Conservation (phyloP, 2,329 filamentous ascomycete species). For the Parasarocladium wereldwijsianum region DNA sequence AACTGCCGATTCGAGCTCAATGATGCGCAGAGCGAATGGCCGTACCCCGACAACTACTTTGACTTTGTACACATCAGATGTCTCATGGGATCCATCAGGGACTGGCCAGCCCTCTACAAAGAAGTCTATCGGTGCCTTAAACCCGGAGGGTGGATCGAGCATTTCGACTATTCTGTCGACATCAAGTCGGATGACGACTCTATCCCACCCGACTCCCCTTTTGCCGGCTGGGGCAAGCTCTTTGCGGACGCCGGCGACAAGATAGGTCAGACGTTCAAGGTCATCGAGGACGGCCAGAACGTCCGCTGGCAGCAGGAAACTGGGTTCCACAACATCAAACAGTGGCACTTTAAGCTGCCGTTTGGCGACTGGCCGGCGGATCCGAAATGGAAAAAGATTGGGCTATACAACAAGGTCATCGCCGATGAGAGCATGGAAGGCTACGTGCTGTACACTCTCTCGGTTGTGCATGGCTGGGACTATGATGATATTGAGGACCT, state of each 20-base stretch:
- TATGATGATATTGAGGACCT: constrained; percentile 3
- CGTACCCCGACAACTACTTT: constrained; percentile 25
- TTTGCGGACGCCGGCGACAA: constrained; percentile 14
- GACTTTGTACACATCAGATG: constrained; percentile 45
- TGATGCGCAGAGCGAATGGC: constrained; percentile 26
- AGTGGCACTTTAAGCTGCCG: constrained; percentile 22
- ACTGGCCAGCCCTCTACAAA: constrained; percentile 39
- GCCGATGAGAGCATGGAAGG: constrained; percentile 3
- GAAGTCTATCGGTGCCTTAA: constrained; percentile 35
- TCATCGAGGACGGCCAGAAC: constrained; percentile 9
- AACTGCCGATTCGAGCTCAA: constrained; percentile 20
- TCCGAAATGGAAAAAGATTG: constrained; percentile 25
- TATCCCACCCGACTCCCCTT: constrained; percentile 11
- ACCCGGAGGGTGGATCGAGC: constrained; percentile 18
- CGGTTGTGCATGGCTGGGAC: constrained; percentile 3
- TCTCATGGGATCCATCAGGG: constrained; percentile 39
- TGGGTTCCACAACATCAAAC: constrained; percentile 20
- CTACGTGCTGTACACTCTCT: constrained; percentile 2
- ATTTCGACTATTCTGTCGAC: constrained; percentile 12
- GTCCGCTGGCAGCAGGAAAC: constrained; percentile 11
- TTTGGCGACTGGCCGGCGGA: constrained; percentile 28
- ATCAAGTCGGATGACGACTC: constrained; percentile 12
- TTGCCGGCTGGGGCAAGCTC: constrained; percentile 12
- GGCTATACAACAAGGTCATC: constrained; percentile 4
- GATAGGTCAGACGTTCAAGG: constrained; percentile 13